Evolutionary conservation across 768 basidiomycete species (phyloP), one percentile per base, ranked within the genome.

Genomic region (Exidia glandulosa): DNA sequence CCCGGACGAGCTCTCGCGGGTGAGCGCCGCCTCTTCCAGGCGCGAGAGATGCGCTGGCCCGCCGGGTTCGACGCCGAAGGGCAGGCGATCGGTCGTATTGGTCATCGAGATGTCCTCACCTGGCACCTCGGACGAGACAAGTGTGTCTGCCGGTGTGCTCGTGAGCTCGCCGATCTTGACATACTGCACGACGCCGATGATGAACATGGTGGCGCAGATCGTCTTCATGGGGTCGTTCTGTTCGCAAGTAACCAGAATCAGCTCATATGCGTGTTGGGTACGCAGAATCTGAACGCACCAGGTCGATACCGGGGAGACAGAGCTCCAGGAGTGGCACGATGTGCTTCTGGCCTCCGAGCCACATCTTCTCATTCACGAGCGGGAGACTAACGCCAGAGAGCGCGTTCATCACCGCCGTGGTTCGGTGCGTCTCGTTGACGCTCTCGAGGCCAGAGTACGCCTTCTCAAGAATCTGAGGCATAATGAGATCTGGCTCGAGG

Each of bases 341-440:
- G 67, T 94, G 88, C 69, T 90, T 90, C 70, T 92, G 92, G 0
- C 95, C 94, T 7, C 85, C 83, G 3, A 88, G 76, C 86, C 91
- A 96, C 31, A 88, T 67, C 29, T 75, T 81, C 67, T 94, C 88
- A 2, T 83, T 84, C 2, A 89, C 81, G 19, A 97, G 72, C 10
- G 91, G 86, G 3, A 86, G 78, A 19, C 90, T 76, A 30, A 94
- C 82, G 2, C 83, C 85, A 23, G 88, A 81, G 31, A 97, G 79
- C 70, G 89, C 88, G 57, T 87, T 90, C 50, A 97, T 77, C 10
- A 92, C 90, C 1, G 94, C 90, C 2, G 92, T 93, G 3, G 94
- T 96, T 41, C 94, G 77, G 69, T 96, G 92, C 0, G 95, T 98
- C 77, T 97, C 94, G 63, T 94, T 94, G 19, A 97, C 81, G 12